These are phyloP conservation scores for Penicillium macrosclerotiorum DNA, from an alignment of 495 filamentous ascomycete species.

Conservation along the genomic window DNA sequence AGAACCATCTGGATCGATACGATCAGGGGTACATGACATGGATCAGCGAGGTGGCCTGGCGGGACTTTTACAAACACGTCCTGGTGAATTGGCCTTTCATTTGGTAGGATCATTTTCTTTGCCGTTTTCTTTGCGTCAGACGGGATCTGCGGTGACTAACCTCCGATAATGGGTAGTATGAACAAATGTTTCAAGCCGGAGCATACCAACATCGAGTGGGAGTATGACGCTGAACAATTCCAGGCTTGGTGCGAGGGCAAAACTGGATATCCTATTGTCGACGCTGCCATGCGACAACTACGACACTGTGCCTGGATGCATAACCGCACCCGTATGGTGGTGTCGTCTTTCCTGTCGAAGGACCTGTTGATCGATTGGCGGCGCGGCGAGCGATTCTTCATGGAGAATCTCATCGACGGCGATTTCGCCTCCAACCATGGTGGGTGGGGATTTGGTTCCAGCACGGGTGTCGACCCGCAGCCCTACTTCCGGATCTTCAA, in stretches of 20 bases:
- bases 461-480: conserved; percentile 85
- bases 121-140: not conserved
- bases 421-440: conserved; percentile 93
- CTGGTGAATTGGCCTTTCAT: conserved; percentile 85
- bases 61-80: conserved; percentile 92
- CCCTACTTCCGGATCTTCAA: conserved; percentile 94
- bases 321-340: conserved; percentile 86
- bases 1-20: conserved; percentile 67
- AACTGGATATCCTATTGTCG: conserved; percentile 85
- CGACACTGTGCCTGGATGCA: conserved; percentile 75
- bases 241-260: conserved; percentile 70
- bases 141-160: not conserved
- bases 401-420: conserved; percentile 84
- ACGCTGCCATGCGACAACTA: conserved; percentile 89
- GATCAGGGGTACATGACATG: conserved; percentile 66
- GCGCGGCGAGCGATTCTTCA: conserved; percentile 84
- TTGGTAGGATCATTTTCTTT: conserved; percentile 50
- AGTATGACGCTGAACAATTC: conserved; percentile 68
- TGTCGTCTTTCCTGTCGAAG: conserved; percentile 83
- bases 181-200: conserved; percentile 90
- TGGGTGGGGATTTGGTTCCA: conserved; percentile 83
- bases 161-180: conserved; percentile 58
- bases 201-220: conserved; percentile 80
- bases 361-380: conserved; percentile 90
- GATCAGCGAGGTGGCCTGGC: conserved; percentile 89